Evolutionary conservation across 176 grass and related monocot species (phyloP).

Genomic region (Cenchrus purpureus): DNA sequence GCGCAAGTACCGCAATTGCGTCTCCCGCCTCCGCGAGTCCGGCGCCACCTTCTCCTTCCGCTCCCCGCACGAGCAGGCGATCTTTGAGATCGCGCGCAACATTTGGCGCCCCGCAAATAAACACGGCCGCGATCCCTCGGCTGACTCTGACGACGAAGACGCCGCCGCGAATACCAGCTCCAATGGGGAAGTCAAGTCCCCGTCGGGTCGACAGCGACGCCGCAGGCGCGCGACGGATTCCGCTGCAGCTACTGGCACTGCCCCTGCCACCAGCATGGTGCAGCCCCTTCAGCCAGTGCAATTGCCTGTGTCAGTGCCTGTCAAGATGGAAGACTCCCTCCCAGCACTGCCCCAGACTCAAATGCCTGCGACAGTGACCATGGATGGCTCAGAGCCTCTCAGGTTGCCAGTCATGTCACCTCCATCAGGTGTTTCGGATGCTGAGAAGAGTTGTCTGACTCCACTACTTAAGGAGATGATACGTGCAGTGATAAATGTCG

Average conservation of each 20-base stretch:
- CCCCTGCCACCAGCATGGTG: slow-evolving; percentile 27
- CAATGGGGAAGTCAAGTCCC: slow-evolving; percentile 53
- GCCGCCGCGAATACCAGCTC: slow-evolving; percentile 36
- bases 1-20: slow-evolving; percentile 97
- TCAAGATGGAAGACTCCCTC: slow-evolving; percentile 56
- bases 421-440: slow-evolving; percentile 41
- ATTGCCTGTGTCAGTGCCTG: slow-evolving; percentile 52
- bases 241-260: slow-evolving; percentile 2
- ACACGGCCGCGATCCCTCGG: slow-evolving; percentile 53
- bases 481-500: slow-evolving; percentile 47
- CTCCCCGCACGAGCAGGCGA: slow-evolving; percentile 80
- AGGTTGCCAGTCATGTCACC: slow-evolving; percentile 47
- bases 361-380: slow-evolving; percentile 45
- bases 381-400: slow-evolving; percentile 47
- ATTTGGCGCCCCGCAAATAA: slow-evolving; percentile 81
- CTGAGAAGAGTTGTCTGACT: slow-evolving; percentile 63
- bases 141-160: slow-evolving; percentile 51
- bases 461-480: slow-evolving; percentile 90
- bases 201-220: slow-evolving; percentile 48
- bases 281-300: slow-evolving; percentile 46
- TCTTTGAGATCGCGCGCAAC: slow-evolving; percentile 91
- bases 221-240: slow-evolving; percentile 38
- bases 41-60: slow-evolving; percentile 73
- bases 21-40: slow-evolving; percentile 66
- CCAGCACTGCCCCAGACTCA: slow-evolving; percentile 37